phyloP scores from a whole-genome alignment of 2,329 filamentous ascomycete species.

The Colletotrichum sublineola region DNA sequence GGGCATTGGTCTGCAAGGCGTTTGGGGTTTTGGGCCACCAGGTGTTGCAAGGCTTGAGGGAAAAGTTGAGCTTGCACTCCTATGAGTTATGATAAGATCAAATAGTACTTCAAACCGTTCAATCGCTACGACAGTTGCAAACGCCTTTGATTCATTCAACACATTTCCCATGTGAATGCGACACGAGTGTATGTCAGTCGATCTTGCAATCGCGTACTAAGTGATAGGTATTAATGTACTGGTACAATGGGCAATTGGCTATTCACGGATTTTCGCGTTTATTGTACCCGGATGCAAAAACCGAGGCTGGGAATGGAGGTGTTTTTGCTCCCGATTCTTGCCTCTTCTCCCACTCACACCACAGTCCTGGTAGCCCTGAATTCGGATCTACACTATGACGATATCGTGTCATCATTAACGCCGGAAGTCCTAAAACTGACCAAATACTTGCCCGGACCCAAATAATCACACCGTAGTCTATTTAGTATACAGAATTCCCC shows the following conservation, averaged over 20 bases:
- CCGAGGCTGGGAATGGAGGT: neutral
- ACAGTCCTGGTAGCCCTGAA: neutral
- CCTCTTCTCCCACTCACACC: neutral
- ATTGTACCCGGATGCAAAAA: too few relatives aligned
- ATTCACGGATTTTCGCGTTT: too few relatives aligned
- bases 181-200: accelerated
- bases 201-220: too few relatives aligned
- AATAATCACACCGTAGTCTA: neutral
- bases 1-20: slow-evolving; percentile 11
- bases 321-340: neutral
- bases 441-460: neutral
- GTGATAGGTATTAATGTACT: too few relatives aligned
- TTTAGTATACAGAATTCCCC: too few relatives aligned
- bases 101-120: slow-evolving; percentile 3
- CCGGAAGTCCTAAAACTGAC: too few relatives aligned
- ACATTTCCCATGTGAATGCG: too few relatives aligned
- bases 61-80: neutral
- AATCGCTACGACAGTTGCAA: neutral
- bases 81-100: slow-evolving; percentile 7
- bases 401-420: neutral
- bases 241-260: too few relatives aligned
- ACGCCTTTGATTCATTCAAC: too few relatives aligned
- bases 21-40: neutral
- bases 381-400: neutral
- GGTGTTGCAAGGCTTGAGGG: neutral